These are phyloP conservation scores for Filobasidium uniguttulatum DNA, from an alignment of 1,284 basidiomycete species.

Conservation along the genomic window DNA sequence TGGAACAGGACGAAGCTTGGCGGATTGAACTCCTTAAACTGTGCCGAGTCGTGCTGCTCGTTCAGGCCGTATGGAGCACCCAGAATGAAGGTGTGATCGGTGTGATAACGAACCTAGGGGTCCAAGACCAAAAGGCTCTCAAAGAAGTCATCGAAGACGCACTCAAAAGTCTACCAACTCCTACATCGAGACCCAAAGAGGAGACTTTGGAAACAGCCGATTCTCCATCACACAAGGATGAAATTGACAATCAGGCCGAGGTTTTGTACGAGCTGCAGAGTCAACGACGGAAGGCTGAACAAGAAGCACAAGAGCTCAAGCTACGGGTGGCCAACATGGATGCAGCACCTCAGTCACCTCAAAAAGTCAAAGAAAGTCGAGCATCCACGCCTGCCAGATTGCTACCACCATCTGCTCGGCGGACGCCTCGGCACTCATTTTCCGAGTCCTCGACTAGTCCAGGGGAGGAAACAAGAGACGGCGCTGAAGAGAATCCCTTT, in stretches of 20 bases:
- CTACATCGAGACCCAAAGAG: too few species aligned
- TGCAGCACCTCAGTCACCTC: too few species aligned
- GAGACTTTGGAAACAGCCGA: too few species aligned
- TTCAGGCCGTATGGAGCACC: neutral
- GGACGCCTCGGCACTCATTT: too few species aligned
- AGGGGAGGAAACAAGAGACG: too few species aligned
- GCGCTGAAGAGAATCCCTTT: too few species aligned
- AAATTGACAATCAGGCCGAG: neutral
- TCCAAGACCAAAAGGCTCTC: neutral
- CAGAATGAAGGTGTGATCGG: neutral
- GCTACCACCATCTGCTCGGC: too few species aligned
- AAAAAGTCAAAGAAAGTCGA: too few species aligned
- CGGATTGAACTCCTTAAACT: neutral
- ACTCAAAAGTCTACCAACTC: neutral
- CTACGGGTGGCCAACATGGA: neutral
- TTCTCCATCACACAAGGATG: too few species aligned
- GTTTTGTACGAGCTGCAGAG: neutral
- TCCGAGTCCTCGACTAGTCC: too few species aligned
- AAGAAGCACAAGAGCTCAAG: neutral
- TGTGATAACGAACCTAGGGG: neutral
- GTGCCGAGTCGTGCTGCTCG: neutral
- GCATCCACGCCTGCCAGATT: too few species aligned
- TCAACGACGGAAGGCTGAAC: neutral
- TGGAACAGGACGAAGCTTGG: neutral
- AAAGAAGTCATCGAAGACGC: neutral